phyloP scores from a whole-genome alignment of 441 rosid species.

The Flueggea neowawraea region DNA sequence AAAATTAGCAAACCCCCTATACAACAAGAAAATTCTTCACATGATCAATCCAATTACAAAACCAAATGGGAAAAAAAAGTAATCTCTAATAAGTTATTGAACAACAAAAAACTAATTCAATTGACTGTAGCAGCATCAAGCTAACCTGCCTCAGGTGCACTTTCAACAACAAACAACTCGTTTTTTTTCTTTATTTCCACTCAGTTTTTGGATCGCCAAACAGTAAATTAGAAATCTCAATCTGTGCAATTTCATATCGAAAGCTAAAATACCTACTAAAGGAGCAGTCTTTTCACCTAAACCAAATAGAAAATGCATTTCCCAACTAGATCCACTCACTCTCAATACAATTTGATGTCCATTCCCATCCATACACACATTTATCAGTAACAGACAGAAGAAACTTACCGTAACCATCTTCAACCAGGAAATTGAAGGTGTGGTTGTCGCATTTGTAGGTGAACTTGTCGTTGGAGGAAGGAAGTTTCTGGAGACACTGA shows the following conservation, averaged over 20 bases:
- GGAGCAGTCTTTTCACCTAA: no score
- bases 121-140: background rate
- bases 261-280: no score
- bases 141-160: no score
- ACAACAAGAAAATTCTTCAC: no score
- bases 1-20: no score
- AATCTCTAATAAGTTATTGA: no score
- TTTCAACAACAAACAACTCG: background rate
- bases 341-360: constrained; percentile 9
- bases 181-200: background rate
- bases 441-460: constrained; percentile 92
- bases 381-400: no score
- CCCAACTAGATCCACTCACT: constrained; percentile 39
- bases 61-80: no score
- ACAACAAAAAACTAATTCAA: no score
- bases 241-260: no score
- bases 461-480: constrained; percentile 83
- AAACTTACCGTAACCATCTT: constrained; percentile 81
- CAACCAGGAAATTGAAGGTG: constrained; percentile 84
- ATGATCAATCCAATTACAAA: no score
- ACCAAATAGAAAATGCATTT: background rate
- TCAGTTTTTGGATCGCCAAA: constrained; percentile 8
- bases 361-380: no score
- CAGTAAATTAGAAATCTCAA: background rate
- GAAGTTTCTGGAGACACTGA: constrained; percentile 75